Evolutionary conservation across 768 basidiomycete species (phyloP).

Genomic region (Kwoniella dendrophila): DNA sequence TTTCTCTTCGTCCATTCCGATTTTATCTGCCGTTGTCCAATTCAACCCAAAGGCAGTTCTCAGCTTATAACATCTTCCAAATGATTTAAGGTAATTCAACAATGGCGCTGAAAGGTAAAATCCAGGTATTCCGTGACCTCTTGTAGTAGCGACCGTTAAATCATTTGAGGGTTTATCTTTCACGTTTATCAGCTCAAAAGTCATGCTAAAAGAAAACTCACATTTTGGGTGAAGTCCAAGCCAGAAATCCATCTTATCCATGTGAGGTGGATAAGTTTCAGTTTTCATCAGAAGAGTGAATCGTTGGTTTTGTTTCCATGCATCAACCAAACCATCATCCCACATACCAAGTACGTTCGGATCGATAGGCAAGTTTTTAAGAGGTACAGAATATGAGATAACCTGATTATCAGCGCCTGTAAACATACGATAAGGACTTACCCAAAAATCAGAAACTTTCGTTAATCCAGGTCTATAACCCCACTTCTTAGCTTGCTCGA

Average conservation of each 20-base stretch:
- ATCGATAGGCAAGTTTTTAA: constrained; percentile 36
- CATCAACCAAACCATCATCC: constrained; percentile 42
- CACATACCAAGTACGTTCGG: constrained; percentile 42
- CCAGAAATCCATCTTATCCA: constrained; percentile 29
- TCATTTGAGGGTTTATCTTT: constrained; percentile 37
- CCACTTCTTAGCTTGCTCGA: constrained; percentile 27
- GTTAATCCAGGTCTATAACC: constrained; percentile 41
- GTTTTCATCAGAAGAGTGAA: constrained; percentile 32
- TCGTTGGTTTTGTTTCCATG: constrained; percentile 34
- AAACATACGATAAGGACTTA: constrained; percentile 2
- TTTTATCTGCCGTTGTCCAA: constrained; percentile 30
- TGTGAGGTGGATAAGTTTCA: constrained; percentile 25
- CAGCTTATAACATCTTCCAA: constrained; percentile 27
- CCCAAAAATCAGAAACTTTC: constrained; percentile 39
- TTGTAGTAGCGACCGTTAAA: constrained; percentile 4
- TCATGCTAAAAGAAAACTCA: constrained; percentile 10
- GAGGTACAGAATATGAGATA: constrained; percentile 38
- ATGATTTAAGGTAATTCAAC: constrained; percentile 29
- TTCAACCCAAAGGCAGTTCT: constrained; percentile 23
- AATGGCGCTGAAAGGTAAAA: constrained; percentile 37
- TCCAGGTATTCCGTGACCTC: constrained; percentile 15
- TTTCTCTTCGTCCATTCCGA: constrained; percentile 30
- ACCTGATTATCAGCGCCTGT: constrained; percentile 24
- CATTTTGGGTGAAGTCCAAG: constrained; percentile 28
- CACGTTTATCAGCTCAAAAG: constrained; percentile 4